Evolutionary conservation across 768 basidiomycete species (phyloP).

Genomic region (Russula abietina): DNA sequence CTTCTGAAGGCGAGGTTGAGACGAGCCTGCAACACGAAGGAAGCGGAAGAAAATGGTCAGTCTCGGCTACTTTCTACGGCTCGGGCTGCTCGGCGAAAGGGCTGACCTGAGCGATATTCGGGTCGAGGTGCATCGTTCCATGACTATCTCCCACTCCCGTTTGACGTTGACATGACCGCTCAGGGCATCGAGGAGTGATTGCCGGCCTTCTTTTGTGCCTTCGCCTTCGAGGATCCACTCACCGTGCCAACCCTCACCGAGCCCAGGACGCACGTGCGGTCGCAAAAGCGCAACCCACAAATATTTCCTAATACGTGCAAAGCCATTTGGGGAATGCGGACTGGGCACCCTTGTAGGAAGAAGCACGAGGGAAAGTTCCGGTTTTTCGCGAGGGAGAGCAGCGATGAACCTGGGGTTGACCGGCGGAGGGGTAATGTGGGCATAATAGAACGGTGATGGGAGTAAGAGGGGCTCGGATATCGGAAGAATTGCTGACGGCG

Average conservation of each 20-base stretch:
- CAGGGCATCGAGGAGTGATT: conserved; percentile 51
- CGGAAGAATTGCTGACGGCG: conserved; percentile 48
- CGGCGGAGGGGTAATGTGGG: conserved; percentile 49
- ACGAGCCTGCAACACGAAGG: conserved; percentile 4
- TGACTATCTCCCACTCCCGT: conserved; percentile 49
- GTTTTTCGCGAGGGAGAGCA: conserved; percentile 29
- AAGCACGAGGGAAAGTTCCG: conserved; percentile 43
- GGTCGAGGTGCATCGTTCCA: conserved; percentile 55
- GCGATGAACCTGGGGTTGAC: conserved; percentile 31
- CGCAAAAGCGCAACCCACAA: conserved; percentile 58
- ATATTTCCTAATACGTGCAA: conserved; percentile 53
- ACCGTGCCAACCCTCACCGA: conserved; percentile 66
- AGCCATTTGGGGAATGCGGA: conserved; percentile 54
- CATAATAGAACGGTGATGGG: conserved; percentile 72
- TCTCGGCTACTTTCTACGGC: too few species aligned
- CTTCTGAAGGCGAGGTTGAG: neutral
- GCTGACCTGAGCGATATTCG: conserved; percentile 61
- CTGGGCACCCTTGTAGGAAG: conserved; percentile 47
- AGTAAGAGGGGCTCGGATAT: conserved; percentile 53
- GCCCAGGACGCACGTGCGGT: conserved; percentile 30
- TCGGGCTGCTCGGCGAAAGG: neutral
- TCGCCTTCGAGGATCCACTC: conserved; percentile 80
- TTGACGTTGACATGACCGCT: conserved; percentile 32
- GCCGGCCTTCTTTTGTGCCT: conserved; percentile 62
- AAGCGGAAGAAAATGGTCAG: neutral